These are phyloP conservation scores for Oemleria cerasiformis DNA, from an alignment of 306 rosid species.

Conservation along the genomic window DNA sequence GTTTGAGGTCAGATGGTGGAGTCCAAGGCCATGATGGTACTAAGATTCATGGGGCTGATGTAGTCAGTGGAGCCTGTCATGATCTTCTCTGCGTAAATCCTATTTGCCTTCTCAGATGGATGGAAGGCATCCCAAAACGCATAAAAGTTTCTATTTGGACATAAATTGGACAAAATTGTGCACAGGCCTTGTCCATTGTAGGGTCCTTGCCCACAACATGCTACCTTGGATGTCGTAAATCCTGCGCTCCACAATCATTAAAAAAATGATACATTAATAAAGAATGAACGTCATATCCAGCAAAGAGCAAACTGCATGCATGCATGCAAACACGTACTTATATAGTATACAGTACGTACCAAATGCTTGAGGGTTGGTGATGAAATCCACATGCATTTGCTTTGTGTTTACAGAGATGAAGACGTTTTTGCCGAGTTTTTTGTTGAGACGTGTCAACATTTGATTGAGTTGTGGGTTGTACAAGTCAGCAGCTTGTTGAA, in stretches of 20 bases:
- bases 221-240: conserved; percentile 50
- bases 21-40: conserved; percentile 55
- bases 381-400: conserved; percentile 47
- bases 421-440: conserved; percentile 41
- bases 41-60: conserved; percentile 76
- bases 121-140: conserved; percentile 84
- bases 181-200: conserved; percentile 74
- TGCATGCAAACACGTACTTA: too few relatives aligned
- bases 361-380: conserved; percentile 49
- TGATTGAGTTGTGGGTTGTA: conserved; percentile 61
- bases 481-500: conserved; percentile 57
- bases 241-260: conserved; percentile 30
- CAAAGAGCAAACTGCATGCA: too few relatives aligned
- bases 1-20: conserved; percentile 1
- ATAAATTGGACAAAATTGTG: conserved; percentile 56
- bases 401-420: conserved; percentile 55
- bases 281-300: too few relatives aligned
- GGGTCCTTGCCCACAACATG: conserved; percentile 90
- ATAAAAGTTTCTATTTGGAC: conserved; percentile 49
- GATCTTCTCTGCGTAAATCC: conserved; percentile 51
- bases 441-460: conserved; percentile 59
- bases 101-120: conserved; percentile 66
- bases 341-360: conserved; percentile 28
- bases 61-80: conserved; percentile 41
- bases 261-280: too few relatives aligned